Evolutionary conservation across 2,329 filamentous ascomycete genomes (phyloP), one percentile per base, ranked within the genome.

Genomic region (Colletotrichum kahawae): DNA sequence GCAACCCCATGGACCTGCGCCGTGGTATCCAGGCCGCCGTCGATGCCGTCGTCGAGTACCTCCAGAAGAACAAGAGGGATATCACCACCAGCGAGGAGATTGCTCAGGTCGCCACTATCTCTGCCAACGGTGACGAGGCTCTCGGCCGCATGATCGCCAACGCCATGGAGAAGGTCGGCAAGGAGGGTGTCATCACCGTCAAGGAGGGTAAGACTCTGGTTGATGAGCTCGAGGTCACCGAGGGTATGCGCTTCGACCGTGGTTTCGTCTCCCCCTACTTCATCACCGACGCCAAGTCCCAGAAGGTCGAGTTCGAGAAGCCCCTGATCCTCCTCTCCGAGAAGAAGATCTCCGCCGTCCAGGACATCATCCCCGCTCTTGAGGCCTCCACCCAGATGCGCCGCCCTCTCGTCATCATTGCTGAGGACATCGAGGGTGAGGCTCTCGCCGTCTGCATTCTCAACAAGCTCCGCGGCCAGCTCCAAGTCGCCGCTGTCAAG

Each of bases 231-330:
- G 97, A 99, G 89, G 93, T 99, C 77, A 99, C 97, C 75, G 97
- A 99, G 93, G 97, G 97, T 85, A 99, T 99, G 97, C 95, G 97
- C 87, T 99, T 99, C 89, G 97, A 99, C 92, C 96, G 97, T 83
- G 97, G 97, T 78, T 99, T 94, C 87, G 96, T 98, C 84, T 99
- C 97, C 31, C 96, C 97, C 81, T 99, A 99, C 93, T 99, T 99
- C 91, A 99, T 99, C 90, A 99, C 97, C 89, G 97, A 99, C 83
- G 89, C 95, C 92, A 99, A 99, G 93, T 87, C 96, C 76, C 95
- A 98, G 87, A 99, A 99, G 93, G 96, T 98, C 74, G 97, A 99
- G 89, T 99, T 99, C 80, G 97, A 99, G 93, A 98, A 99, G 92
- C 97, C 97, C 79, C 88, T 99, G 84, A 97, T 99, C 85, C 94